phyloP scores from a whole-genome alignment of 352 stramenopile genomes.

The Saprolegnia parasitica region DNA sequence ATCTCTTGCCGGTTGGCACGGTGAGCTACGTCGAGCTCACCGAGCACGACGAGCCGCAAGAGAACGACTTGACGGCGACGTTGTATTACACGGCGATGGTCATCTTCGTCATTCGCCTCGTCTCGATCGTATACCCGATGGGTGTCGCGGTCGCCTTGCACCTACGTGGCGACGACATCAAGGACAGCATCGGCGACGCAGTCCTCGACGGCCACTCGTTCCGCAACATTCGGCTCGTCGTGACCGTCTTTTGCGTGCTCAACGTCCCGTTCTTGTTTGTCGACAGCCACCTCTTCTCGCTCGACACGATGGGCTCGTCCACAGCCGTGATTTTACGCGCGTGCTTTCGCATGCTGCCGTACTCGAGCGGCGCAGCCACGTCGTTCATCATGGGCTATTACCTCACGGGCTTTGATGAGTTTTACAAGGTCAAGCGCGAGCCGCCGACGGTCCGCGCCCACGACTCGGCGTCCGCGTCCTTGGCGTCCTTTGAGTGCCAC shows the following conservation, averaged over 20 bases:
- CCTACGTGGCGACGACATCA: background rate
- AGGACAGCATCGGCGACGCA: background rate
- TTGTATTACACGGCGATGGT: slow-evolving; percentile 2
- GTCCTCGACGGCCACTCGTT: slow-evolving; percentile 5
- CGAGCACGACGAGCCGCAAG: background rate
- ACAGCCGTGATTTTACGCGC: background rate
- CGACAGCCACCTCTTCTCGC: background rate
- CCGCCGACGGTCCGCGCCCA: background rate
- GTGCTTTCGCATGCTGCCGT: background rate
- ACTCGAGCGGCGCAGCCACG: background rate
- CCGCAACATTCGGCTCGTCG: background rate
- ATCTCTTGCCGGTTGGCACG: background rate
- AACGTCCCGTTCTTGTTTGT: slow-evolving; percentile 19
- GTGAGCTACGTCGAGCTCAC: background rate
- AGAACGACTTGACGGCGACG: background rate
- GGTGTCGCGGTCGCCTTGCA: background rate
- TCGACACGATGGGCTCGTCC: background rate
- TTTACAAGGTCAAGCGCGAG: slow-evolving; percentile 16
- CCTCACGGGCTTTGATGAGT: slow-evolving; percentile 20
- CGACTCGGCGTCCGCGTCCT: no score
- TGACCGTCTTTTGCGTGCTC: slow-evolving; percentile 12
- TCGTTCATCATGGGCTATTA: slow-evolving; percentile 16
- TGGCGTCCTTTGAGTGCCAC: no score
- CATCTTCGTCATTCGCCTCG: background rate
- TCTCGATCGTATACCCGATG: background rate